Percentiles rank a stretch among this genome's conserved stretches.
Evolutionary conservation across 225 moss, liverwort and hornwort species (phyloP).

Genomic region (Rhytidiadelphus loreus): DNA sequence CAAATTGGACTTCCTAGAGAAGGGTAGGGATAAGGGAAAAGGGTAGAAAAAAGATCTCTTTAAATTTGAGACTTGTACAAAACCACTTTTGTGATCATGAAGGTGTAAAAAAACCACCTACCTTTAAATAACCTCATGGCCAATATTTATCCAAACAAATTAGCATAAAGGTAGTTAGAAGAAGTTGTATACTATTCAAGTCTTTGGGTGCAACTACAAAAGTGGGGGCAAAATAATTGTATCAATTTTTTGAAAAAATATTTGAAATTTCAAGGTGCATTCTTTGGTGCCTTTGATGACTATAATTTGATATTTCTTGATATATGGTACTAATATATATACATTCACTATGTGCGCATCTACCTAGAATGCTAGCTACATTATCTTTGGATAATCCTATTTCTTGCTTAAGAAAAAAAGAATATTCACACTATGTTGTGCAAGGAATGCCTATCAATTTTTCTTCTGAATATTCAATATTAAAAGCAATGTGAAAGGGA

Average conservation of each 20-base stretch:
- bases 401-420: background rate
- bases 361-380: background rate
- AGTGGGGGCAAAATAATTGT: background rate
- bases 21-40: accelerated
- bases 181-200: accelerated
- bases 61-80: background rate
- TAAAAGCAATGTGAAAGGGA: background rate
- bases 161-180: no score
- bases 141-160: accelerated
- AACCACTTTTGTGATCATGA: background rate
- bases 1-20: background rate
- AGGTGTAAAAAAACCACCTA: background rate
- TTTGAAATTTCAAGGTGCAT: accelerated
- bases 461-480: background rate
- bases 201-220: background rate
- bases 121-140: background rate
- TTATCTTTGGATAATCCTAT: accelerated
- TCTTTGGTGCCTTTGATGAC: background rate
- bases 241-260: no score
- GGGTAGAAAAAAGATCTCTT: accelerated
- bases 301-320: no score
- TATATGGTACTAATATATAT: background rate
- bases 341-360: accelerated
- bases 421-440: background rate
- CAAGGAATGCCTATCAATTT: background rate